Evolutionary conservation across 805 yeast species (phyloP).

Genomic region (Candida maesae): DNA sequence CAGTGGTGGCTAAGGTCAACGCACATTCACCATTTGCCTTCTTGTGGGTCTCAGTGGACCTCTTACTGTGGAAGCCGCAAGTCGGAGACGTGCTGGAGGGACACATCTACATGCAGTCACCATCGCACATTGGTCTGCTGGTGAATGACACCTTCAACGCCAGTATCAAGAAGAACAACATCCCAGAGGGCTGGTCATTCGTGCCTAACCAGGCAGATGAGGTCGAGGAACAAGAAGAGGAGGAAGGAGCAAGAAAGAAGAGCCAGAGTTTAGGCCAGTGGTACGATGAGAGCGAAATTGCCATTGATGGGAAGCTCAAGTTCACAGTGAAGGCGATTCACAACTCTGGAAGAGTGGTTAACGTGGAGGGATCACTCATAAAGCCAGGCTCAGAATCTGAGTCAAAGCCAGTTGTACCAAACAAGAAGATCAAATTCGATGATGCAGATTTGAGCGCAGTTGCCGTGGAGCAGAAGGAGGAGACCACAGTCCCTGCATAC

Average conservation of each 20-base stretch:
- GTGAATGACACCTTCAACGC: constrained; percentile 95
- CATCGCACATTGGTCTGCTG: constrained; percentile 88
- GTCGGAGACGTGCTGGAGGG: constrained; percentile 89
- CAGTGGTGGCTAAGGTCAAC: constrained; percentile 60
- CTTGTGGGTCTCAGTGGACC: constrained; percentile 79
- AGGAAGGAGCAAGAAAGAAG: constrained; percentile 20
- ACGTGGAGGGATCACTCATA: constrained; percentile 80
- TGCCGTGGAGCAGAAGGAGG: constrained; percentile 18
- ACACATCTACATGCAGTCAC: constrained; percentile 84
- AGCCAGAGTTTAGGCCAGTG: constrained; percentile 64
- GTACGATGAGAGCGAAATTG: constrained; percentile 71
- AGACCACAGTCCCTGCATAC: constrained; percentile 20
- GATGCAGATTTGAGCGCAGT: constrained; percentile 35
- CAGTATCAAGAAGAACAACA: constrained; percentile 75
- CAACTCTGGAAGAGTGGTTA: constrained; percentile 75
- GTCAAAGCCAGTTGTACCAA: constrained; percentile 47
- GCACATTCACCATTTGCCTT: constrained; percentile 84
- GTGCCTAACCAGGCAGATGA: constrained; percentile 76
- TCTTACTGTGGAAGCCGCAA: constrained; percentile 86
- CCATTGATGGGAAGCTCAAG: constrained; percentile 76
- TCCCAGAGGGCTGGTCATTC: constrained; percentile 86
- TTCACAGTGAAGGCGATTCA: constrained; percentile 72
- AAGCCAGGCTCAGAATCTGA: constrained; percentile 42
- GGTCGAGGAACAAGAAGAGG: constrained; percentile 24
- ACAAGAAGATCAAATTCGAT: constrained; percentile 47